Conservation (phyloP, 768 basidiomycete genomes). For the Termitomyces heimii region DNA sequence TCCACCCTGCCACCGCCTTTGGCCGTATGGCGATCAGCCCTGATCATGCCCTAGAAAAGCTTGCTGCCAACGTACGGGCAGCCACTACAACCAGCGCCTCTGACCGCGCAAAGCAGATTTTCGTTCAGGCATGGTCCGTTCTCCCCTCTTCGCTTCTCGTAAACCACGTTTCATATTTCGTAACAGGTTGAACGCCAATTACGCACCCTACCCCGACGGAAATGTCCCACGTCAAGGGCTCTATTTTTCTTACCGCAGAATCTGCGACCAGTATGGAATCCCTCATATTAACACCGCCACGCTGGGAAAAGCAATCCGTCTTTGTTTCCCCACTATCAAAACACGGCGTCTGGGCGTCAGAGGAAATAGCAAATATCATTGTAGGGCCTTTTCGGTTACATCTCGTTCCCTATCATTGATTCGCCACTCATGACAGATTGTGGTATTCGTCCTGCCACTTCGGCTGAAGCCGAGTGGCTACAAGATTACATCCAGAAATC, state of each 20-base stretch:
- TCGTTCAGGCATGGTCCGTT: slow-evolving; percentile 85
- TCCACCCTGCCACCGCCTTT: slow-evolving; percentile 70
- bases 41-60: slow-evolving; percentile 79
- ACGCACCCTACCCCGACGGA: slow-evolving; percentile 86
- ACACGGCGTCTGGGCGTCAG: slow-evolving; percentile 87
- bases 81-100: slow-evolving; percentile 90
- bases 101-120: slow-evolving; percentile 87
- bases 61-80: slow-evolving; percentile 80
- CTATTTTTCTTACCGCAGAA: slow-evolving; percentile 87
- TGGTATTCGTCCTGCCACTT: slow-evolving; percentile 87
- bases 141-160: background rate
- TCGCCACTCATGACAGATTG: slow-evolving; percentile 56
- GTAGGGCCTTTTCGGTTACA: slow-evolving; percentile 41
- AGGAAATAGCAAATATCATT: slow-evolving; percentile 96
- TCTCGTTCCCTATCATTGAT: slow-evolving; percentile 26
- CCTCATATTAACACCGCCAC: slow-evolving; percentile 96
- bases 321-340: slow-evolving; percentile 94
- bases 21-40: slow-evolving; percentile 70
- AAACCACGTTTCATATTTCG: slow-evolving; percentile 1
- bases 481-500: slow-evolving; percentile 91
- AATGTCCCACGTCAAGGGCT: slow-evolving; percentile 92
- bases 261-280: slow-evolving; percentile 90
- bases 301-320: slow-evolving; percentile 88
- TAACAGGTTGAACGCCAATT: slow-evolving; percentile 78
- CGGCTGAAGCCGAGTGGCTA: slow-evolving; percentile 86